These are phyloP conservation scores for Priceomyces haplophilus DNA, from an alignment of 805 yeast genomes.

Conservation along the genomic window DNA sequence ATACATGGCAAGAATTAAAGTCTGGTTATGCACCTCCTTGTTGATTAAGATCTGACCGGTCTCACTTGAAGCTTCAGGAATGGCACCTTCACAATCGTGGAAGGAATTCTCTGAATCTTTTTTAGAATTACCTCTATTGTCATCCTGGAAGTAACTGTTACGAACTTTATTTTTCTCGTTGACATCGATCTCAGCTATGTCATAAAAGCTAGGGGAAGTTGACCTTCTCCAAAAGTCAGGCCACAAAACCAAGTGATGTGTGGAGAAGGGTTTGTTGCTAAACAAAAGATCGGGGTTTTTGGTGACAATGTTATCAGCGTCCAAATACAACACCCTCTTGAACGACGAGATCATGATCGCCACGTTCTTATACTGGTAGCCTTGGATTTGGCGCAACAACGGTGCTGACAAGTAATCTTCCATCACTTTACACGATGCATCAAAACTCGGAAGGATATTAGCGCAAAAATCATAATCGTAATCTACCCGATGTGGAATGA, in stretches of 20 bases:
- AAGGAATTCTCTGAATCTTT: constrained; percentile 13
- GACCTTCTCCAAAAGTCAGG: constrained; percentile 43
- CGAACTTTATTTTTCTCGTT: constrained; percentile 20
- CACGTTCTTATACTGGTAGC: constrained; percentile 35
- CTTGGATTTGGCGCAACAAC: constrained; percentile 19
- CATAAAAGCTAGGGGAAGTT: constrained; percentile 35
- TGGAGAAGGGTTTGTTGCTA: constrained; percentile 30
- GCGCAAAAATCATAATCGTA: constrained; percentile 34
- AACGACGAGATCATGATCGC: constrained; percentile 38
- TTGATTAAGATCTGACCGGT: constrained; percentile 39
- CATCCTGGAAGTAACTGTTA: constrained; percentile 26
- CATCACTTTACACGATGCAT: constrained; percentile 44
- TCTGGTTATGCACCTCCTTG: constrained; percentile 28
- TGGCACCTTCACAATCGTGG: constrained; percentile 29
- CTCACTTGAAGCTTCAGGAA: constrained; percentile 39
- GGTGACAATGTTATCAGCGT: constrained; percentile 39
- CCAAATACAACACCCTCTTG: constrained; percentile 33
- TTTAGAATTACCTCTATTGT: constrained; percentile 19
- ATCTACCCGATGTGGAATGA: constrained; percentile 30
- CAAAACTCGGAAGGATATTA: constrained; percentile 28
- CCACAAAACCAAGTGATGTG: constrained; percentile 32
- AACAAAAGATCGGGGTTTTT: constrained; percentile 36
- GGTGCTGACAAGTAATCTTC: constrained; percentile 38
- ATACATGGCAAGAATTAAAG: constrained; percentile 34
- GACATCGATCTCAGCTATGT: constrained; percentile 27